phyloP scores from a whole-genome alignment of 2,329 filamentous ascomycete genomes.

The Cryphonectria parasitica region DNA sequence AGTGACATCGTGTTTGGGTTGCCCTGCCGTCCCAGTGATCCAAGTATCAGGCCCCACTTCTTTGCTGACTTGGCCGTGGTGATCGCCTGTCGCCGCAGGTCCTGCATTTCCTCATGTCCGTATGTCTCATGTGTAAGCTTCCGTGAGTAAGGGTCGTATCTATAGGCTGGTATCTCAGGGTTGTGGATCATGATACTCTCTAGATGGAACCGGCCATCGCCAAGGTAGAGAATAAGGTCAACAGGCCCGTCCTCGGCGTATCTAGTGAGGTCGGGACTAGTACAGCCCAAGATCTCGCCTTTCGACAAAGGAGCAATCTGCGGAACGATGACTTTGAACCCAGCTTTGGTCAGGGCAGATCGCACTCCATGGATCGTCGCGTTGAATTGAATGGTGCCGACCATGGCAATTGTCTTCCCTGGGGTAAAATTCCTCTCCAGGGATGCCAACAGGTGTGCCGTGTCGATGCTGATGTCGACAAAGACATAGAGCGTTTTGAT shows the following conservation, averaged over 20 bases:
- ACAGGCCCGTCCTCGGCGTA: conserved; percentile 46
- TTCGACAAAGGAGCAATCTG: conserved; percentile 93
- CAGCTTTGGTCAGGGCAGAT: conserved; percentile 76
- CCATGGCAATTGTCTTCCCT: conserved; percentile 86
- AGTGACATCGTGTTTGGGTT: conserved; percentile 90
- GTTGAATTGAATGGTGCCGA: conserved; percentile 99
- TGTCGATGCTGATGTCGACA: conserved; percentile 96
- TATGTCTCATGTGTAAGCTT: conserved; percentile 91
- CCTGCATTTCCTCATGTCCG: conserved; percentile 88
- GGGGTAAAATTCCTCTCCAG: conserved; percentile 85
- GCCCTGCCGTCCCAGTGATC: conserved; percentile 88
- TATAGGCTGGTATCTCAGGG: conserved; percentile 84
- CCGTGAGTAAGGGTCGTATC: conserved; percentile 95
- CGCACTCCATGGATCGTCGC: conserved; percentile 89
- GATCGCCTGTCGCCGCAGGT: conserved; percentile 78
- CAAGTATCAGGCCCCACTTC: conserved; percentile 95
- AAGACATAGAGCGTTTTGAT: conserved; percentile 99
- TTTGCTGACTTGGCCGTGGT: conserved; percentile 72
- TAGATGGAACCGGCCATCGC: conserved; percentile 92
- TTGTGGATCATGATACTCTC: conserved; percentile 99
- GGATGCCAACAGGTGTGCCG: conserved; percentile 81
- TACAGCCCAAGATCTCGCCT: conserved; percentile 97
- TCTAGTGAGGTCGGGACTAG: conserved; percentile 65
- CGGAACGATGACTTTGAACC: conserved; percentile 84
- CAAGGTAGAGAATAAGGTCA: conserved; percentile 84